A percentile compares a stretch with the other conserved stretches of the same genome.
Conservation (phyloP, 345 rosid genomes). For the Eucalyptus curtisii region DNA sequence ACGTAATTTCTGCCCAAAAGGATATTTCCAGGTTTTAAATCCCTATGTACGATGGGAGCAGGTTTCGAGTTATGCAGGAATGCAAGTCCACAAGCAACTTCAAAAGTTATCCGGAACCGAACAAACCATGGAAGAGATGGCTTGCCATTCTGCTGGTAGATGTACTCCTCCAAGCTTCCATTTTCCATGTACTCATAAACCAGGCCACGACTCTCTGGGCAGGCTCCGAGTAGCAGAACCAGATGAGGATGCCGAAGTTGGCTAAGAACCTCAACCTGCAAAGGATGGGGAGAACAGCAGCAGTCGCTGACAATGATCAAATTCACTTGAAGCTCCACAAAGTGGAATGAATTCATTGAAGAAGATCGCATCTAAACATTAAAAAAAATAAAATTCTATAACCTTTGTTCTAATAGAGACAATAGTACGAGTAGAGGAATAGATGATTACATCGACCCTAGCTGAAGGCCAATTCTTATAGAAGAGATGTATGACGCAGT, state of each 20-base stretch:
- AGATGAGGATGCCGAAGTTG: constrained; percentile 70
- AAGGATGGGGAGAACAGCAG: neutral
- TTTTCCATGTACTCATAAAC: constrained; percentile 82
- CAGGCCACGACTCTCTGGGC: constrained; percentile 74
- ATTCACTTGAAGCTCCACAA: neutral
- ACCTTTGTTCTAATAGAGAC: neutral
- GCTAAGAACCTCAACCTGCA: constrained; percentile 80
- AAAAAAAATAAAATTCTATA: neutral
- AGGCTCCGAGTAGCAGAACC: constrained; percentile 82
- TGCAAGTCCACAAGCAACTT: constrained; percentile 75
- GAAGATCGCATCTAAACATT: neutral
- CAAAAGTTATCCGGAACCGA: constrained; percentile 61
- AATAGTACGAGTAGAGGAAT: neutral
- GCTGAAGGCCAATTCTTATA: neutral
- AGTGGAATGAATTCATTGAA: neutral
- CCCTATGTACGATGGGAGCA: constrained; percentile 76
- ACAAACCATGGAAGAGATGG: constrained; percentile 73
- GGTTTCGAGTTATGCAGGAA: constrained; percentile 94
- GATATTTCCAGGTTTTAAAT: constrained; percentile 76
- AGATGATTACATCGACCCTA: neutral
- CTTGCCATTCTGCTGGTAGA: constrained; percentile 42
- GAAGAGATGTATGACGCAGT: neutral
- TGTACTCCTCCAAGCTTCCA: constrained; percentile 62
- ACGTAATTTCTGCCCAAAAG: constrained; percentile 61
- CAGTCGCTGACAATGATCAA: neutral